Base-by-base conservation (phyloP, 2,329 filamentous ascomycete genomes). In the Alternaria sp. region DNA sequence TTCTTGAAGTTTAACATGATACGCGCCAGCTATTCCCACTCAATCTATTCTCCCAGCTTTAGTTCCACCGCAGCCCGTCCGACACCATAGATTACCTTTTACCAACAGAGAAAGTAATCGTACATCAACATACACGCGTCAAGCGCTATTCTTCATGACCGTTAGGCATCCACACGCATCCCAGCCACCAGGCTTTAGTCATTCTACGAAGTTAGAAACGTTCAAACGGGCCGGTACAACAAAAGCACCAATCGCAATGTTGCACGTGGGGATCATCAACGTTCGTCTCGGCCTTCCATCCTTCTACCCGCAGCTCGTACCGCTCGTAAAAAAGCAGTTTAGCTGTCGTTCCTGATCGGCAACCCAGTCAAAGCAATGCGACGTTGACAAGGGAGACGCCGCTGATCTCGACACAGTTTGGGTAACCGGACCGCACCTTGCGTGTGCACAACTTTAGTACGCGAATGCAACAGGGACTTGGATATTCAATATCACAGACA, bases 191-290 rank as follows among this genome's bases (percentile, higher is more conserved):
- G 17, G 42, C 39, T 53, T 51, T 56, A 53, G 10, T 54, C n/a
- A 34, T 53, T 48, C 44, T n/a, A 23, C n/a, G 36, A 58, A 54
- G 29, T 42, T 42, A 54, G 39, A 51, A 51, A 39, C 24, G 40
- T 28, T 48, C 29, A 17, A 60, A 45, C 42, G 58, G 40, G 50
- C 54, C 46, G 45, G 31, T 45, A 21, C 17, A 37, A 37, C 51
- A 34, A 58, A 44, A 53, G 44, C 42, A 41, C 54, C 54, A 61
- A 58, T 63, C 39, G 53, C 23, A 41, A 37, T 11, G 29, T 51
- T 24, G 56, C 46, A 60, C 51, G 58, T 54, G 55, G 55, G 29
- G 41, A 34, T 26, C 17, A 42, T 13, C 26, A 46, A 24, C 31
- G 45, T 50, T 50, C 48, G 52, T 50, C 46, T 56, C 23, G 28